phyloP scores from a whole-genome alignment of 2,329 filamentous ascomycete species.

The Fusarium sp. region DNA sequence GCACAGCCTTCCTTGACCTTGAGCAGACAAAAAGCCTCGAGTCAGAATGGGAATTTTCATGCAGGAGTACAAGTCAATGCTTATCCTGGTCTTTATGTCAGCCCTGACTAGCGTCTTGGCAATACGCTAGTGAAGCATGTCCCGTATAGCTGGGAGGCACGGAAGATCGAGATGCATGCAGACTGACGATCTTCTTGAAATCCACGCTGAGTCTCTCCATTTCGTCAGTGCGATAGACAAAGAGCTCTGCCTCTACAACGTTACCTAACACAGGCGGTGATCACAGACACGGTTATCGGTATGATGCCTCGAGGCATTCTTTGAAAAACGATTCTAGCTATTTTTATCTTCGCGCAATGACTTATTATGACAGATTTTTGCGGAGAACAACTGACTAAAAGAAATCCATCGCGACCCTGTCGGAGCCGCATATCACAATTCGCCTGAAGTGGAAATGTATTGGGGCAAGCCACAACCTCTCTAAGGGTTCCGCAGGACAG shows the following conservation, averaged over 20 bases:
- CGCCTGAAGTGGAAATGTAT: conserved; percentile 23
- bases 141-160: conserved; percentile 41
- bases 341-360: background rate
- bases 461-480: conserved; percentile 26
- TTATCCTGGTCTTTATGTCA: background rate
- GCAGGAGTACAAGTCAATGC: background rate
- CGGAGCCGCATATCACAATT: conserved; percentile 34
- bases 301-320: background rate
- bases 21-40: background rate
- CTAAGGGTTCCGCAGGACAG: conserved; percentile 35
- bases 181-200: conserved; percentile 26
- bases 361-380: background rate
- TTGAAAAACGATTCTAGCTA: background rate
- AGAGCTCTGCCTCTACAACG: conserved; percentile 4
- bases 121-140: conserved; percentile 39
- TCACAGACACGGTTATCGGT: background rate
- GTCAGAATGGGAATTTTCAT: background rate
- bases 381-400: conserved; percentile 7
- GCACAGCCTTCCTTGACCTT: conserved; percentile 20
- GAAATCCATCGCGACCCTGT: conserved; percentile 29
- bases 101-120: background rate
- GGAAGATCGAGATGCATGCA: conserved; percentile 40
- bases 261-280: background rate
- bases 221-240: conserved; percentile 6
- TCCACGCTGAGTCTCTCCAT: conserved; percentile 14